phyloP scores from a whole-genome alignment of 1,284 basidiomycete species.

The Schizophyllum amplum region DNA sequence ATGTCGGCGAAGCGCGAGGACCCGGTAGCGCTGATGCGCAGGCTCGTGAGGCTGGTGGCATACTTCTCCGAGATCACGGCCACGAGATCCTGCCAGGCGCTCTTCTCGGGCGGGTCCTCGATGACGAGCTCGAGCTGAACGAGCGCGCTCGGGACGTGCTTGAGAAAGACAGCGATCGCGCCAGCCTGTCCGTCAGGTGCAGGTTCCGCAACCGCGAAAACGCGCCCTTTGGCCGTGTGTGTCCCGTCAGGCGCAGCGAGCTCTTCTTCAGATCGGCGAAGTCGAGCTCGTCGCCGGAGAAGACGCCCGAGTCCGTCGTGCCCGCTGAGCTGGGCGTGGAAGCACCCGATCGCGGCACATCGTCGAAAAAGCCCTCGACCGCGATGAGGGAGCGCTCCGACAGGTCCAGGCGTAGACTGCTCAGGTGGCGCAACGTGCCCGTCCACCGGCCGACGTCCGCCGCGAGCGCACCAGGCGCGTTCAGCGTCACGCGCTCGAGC shows the following conservation, averaged over 20 bases:
- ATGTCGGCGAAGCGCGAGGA: conserved; percentile 60
- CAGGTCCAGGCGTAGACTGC: conserved; percentile 59
- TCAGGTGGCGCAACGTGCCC: conserved; percentile 49
- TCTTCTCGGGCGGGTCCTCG: conserved; percentile 64
- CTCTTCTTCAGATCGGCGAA: conserved; percentile 64
- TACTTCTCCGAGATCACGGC: conserved; percentile 54
- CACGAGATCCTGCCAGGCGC: conserved; percentile 66
- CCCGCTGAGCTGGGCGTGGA: conserved; percentile 58
- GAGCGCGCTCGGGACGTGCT: conserved; percentile 53
- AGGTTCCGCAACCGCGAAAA: conserved; percentile 53
- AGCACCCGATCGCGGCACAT: conserved; percentile 55
- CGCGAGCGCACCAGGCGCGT: conserved; percentile 63
- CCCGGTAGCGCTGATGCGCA: conserved; percentile 52
- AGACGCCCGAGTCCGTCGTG: conserved; percentile 67
- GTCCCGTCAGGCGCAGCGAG: conserved; percentile 48
- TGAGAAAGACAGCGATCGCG: conserved; percentile 62
- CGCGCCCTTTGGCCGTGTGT: conserved; percentile 39
- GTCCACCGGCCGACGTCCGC: conserved; percentile 63
- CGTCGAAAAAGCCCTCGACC: conserved; percentile 71
- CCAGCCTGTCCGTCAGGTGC: conserved; percentile 57
- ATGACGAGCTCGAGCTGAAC: conserved; percentile 60
- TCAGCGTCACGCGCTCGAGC: conserved; percentile 53
- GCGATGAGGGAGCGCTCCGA: conserved; percentile 56
- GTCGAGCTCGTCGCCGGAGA: conserved; percentile 65
- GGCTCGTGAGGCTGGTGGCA: conserved; percentile 44